Conservation (phyloP, 2,329 filamentous ascomycete species). For the Paecilomyces formosus region DNA sequence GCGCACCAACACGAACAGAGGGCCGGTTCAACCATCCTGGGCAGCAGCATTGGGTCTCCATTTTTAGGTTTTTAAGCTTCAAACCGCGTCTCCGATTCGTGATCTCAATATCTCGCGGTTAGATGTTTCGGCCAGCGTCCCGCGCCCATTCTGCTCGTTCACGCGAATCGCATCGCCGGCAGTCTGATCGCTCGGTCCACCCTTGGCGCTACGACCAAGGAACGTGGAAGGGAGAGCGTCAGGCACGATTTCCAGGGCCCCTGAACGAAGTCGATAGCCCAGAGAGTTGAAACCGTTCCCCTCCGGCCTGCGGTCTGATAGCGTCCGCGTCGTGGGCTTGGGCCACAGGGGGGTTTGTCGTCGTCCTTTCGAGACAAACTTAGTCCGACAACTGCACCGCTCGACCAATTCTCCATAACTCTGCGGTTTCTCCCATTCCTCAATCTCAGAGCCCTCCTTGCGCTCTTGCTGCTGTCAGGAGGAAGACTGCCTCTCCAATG, state of each 20-base stretch:
- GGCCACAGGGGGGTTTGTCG: background rate
- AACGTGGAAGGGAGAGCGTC: background rate
- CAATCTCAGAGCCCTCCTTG: background rate
- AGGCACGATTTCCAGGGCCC: background rate
- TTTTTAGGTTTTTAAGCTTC: background rate
- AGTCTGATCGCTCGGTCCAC: background rate
- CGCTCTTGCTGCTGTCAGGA: background rate
- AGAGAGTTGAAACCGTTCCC: background rate
- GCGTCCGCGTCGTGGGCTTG: background rate
- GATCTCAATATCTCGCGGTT: background rate
- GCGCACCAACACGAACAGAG: background rate
- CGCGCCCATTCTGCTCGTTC: background rate
- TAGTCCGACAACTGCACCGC: background rate
- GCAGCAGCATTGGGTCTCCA: background rate
- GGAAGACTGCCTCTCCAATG: background rate
- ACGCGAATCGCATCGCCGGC: background rate
- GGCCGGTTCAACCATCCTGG: background rate
- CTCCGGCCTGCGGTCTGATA: background rate
- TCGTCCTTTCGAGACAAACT: background rate
- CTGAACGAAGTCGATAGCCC: background rate
- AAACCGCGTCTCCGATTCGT: background rate
- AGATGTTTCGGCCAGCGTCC: background rate
- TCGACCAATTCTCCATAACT: background rate
- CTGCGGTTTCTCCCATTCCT: background rate
- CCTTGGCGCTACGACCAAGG: background rate